Evolutionary conservation across 75 land plant genomes (phyloP), one percentile per base, ranked within the genome.

Genomic region (Pinus albicaulis): DNA sequence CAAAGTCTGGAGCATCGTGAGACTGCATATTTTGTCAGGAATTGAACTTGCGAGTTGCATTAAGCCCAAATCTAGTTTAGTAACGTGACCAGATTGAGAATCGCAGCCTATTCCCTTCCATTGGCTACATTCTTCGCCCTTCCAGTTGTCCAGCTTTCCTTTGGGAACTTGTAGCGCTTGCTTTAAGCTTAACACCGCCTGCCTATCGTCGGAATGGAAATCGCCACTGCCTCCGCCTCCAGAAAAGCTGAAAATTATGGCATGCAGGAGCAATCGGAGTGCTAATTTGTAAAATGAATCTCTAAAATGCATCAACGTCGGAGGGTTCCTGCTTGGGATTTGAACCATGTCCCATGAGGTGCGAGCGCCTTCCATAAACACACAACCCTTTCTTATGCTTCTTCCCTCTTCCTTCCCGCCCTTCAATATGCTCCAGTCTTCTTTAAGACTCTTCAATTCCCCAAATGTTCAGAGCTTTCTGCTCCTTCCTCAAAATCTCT

Each of bases 61-160:
- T 58, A 66, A 38, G 20, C 56, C 25, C 52, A 76, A 59, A 48
- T 83, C 71, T 48, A 90, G 36, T 10, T 75, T 44, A 14, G 28
- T 63, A 26, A 91, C 83, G 0, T 83, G 77, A 73, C 71, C 90
- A 17, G 85, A 78, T 44, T 58, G 71, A 64, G 65, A 66, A 7
- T 82, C 76, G 73, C 91, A 92, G 23, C 77, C 3, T 41, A 93
- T 59, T 3, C 98, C 96, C 10, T 85, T 76, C 91, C 92, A 92
- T 71, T 34, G 62, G 79, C 74, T 58, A 79, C 89, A 92, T 52
- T 78, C 74, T 73, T 74, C 80, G 31, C 86, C 84, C 6, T 66
- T 76, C 96, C 95, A 90, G 38, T 77, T 79, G 3, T 78, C 70
- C 23, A 92, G 62, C 23, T 71, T 62, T 19, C 44, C 79, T 23